phyloP scores from a whole-genome alignment of 345 rosid species.

The Trapa incisa region DNA sequence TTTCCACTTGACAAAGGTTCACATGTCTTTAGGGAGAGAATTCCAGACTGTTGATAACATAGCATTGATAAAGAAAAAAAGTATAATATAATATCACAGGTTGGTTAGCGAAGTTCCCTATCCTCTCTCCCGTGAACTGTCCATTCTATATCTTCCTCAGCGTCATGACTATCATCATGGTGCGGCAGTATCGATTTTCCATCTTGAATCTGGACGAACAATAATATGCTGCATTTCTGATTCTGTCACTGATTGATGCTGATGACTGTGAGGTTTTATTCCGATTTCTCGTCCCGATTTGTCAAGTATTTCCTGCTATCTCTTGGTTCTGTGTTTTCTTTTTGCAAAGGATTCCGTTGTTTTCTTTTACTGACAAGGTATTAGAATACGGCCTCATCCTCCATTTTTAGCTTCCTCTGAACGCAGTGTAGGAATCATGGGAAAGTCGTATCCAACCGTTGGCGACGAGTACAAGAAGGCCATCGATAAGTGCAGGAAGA shows the following conservation, averaged over 20 bases:
- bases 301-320: not conserved
- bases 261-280: not conserved
- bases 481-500: slow-evolving; percentile 65
- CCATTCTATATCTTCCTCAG: not conserved
- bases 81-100: too few species aligned
- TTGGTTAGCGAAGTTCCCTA: not conserved
- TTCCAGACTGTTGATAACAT: too few species aligned
- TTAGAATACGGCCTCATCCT: not conserved
- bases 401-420: not conserved
- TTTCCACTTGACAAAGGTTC: too few species aligned
- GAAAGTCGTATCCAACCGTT: slow-evolving; percentile 72
- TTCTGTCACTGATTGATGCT: not conserved
- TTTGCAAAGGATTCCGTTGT: not conserved
- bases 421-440: slow-evolving; percentile 22
- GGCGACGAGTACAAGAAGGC: slow-evolving; percentile 72
- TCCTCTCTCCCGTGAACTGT: not conserved
- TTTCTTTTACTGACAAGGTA: not conserved
- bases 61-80: too few species aligned
- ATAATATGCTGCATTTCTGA: not conserved
- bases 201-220: too few species aligned
- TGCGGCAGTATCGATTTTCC: too few species aligned
- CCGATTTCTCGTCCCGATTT: not conserved
- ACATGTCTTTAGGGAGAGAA: too few species aligned
- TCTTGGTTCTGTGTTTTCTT: not conserved
- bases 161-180: not conserved